Base-by-base conservation (phyloP, 2,329 filamentous ascomycete species). In the Bipolaris bicolor region DNA sequence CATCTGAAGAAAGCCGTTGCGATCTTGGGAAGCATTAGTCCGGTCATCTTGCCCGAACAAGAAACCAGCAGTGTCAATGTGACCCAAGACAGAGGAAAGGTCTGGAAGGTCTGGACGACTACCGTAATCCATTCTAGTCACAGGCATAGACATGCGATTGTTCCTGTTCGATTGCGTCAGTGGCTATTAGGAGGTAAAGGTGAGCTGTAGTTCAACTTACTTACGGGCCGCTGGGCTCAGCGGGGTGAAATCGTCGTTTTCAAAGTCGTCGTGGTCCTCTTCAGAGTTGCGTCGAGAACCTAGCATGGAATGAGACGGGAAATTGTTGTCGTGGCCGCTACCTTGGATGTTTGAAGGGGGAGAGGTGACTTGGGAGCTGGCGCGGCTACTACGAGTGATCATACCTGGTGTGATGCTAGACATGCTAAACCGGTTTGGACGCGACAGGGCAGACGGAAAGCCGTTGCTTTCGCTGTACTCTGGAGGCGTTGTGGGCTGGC, bases 121-220 rank as follows among this genome's bases (percentile, higher is more conserved):
- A 61, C 88, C 85, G 64, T 83, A 87, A 64, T 89, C 86, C 64
- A 88, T 86, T 58, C 85, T 84, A 46, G 90, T 91, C 49, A 94
- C 90, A 31, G 94, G 94, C 90, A 97, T 93, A 4, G 94, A 97
- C 77, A 96, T 96, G 63, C 94, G 90, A 75, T 97, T 96, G 59
- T 89, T 83, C 65, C 91, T 96, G 67, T 48, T 49, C 50, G 31
- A 56, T 56, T 52, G 53, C 61, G 56, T 57, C 67, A 61, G 58
- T 49, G 41, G 11, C 34, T 47, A 34, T 48, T 11, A 37, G 31
- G 3, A 13, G 58, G 46, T 54, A 56, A 47, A 64, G 49, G 49
- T 47, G 52, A 36, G 26, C 54, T 49, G 40, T 33, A 41, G 37
- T 13, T 53, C 22, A 33, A 71, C 75, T 76, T 75, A 77, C 75